Evolutionary conservation across 495 filamentous ascomycete species (phyloP).

Genomic region (Xylaria cubensis): DNA sequence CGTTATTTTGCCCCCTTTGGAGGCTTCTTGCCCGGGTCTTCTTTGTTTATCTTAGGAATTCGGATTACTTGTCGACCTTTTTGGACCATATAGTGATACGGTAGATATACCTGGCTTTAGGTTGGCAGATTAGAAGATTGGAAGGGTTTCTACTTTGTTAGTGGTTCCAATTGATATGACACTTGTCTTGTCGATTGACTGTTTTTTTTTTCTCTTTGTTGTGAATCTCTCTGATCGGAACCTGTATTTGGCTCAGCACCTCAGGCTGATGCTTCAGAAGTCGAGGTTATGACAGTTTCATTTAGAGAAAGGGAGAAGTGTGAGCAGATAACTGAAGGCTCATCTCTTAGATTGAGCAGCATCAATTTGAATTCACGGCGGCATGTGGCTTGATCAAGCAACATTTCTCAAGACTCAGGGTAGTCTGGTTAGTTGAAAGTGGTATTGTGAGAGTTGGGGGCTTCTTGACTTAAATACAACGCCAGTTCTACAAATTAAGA

Average conservation of each 20-base stretch:
- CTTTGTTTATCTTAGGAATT: conserved; percentile 2
- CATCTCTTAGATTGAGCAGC: not conserved
- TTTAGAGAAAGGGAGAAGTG: not conserved
- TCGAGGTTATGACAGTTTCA: not conserved
- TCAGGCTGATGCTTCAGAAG: not conserved
- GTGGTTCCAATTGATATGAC: not conserved
- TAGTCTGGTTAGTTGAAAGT: not conserved
- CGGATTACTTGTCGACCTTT: conserved; percentile 17
- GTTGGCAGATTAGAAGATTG: conserved; percentile 7
- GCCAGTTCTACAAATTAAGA: not conserved
- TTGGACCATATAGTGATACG: conserved; percentile 23
- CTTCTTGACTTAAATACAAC: not conserved
- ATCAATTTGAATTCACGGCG: not conserved
- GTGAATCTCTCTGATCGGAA: not conserved
- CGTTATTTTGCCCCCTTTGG: not conserved
- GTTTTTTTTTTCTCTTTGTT: not conserved
- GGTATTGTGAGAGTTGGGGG: not conserved
- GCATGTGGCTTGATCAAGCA: not conserved
- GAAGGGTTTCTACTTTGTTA: not conserved
- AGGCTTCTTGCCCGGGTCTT: conserved; percentile 13
- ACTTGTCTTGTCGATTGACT: not conserved
- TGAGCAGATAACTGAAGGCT: not conserved
- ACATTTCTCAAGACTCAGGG: not conserved
- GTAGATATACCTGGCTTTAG: conserved; percentile 1
- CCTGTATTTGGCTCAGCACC: not conserved